Evolutionary conservation across 1,284 basidiomycete genomes (phyloP), one percentile per base, ranked within the genome.

Genomic region (Moniliella sp.): DNA sequence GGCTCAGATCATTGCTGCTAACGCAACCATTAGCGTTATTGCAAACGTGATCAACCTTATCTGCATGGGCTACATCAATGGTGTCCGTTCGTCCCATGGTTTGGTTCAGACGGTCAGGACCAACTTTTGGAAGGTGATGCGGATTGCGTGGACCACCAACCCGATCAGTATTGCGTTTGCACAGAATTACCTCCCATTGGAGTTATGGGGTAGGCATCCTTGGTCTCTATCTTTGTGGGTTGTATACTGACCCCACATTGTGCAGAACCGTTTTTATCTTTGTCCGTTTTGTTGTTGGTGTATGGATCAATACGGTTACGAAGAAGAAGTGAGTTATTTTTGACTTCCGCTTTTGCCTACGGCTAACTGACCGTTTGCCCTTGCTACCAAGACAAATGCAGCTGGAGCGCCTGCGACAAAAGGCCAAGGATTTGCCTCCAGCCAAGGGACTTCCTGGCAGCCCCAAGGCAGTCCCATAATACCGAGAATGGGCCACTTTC

Each of bases 21-120:
- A 79, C 61, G 54, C 84, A 35, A 61, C 83, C 41, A 64, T 80
- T 33, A 70, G 78, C 13, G 80, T 80, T 10, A 69, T 81, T 36
- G 75, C 78, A 51, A 68, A 74, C 18, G 25, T 37, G 67, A 67
- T 68, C 15, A 71, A 74, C 61, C 66, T 84, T 30, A 65, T 73
- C 0, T 79, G 72, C 28, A 77, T 82, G 73, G 78, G 80, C 4
- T 62, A 83, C 31, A 81, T 88, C 45, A 77, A 76, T 45, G 82
- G 82, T 26, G 78, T 77, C 10, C 71, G 69, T 45, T 71, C 74
- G 2, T 45, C 69, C 5, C 68, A 73, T 23, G 74, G 76, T 19
- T 66, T 84, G 33, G 49, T 70, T 31, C 71, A 69, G 45, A 76
- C 77, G 0, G 70, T 83, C 34, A 75, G 72, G 57, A 69, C 65